These are phyloP conservation scores for Fusarium sororula DNA, from an alignment of 2,329 filamentous ascomycete genomes.

Conservation along the genomic window DNA sequence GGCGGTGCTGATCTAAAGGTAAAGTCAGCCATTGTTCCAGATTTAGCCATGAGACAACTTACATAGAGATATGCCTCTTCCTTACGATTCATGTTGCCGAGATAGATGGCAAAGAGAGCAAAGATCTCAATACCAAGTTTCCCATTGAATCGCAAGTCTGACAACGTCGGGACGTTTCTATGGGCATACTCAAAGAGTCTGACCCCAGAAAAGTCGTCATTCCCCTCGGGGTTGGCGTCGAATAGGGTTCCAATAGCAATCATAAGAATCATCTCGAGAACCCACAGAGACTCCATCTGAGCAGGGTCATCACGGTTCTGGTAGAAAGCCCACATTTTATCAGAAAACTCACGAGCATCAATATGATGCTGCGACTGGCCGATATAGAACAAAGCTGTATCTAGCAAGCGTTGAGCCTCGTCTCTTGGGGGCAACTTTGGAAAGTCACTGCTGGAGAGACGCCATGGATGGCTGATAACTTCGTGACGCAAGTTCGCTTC, in stretches of 20 bases:
- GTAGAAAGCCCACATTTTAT: slow-evolving; percentile 42
- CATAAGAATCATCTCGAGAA: slow-evolving; percentile 41
- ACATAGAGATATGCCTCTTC: slow-evolving; percentile 42
- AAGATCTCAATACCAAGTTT: slow-evolving; percentile 44
- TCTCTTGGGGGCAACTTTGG: slow-evolving; percentile 35
- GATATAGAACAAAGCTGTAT: slow-evolving; percentile 39
- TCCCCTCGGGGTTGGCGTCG: slow-evolving; percentile 38
- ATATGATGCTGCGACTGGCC: slow-evolving; percentile 42
- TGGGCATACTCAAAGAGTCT: slow-evolving; percentile 41
- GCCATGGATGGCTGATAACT: slow-evolving; percentile 30
- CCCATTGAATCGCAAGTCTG: slow-evolving; percentile 39
- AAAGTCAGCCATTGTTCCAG: neutral
- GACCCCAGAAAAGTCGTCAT: slow-evolving; percentile 37
- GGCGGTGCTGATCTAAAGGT: slow-evolving; percentile 39
- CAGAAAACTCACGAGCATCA: slow-evolving; percentile 40
- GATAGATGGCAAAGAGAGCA: slow-evolving; percentile 39
- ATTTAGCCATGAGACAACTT: neutral
- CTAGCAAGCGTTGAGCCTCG: slow-evolving; percentile 36
- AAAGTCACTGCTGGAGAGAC: slow-evolving; percentile 35
- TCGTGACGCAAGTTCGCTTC: slow-evolving; percentile 29
- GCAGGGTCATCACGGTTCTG: slow-evolving; percentile 34
- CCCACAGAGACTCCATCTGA: slow-evolving; percentile 37
- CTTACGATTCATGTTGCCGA: slow-evolving; percentile 39
- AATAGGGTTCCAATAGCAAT: slow-evolving; percentile 40
- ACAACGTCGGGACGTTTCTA: slow-evolving; percentile 41